Conservation (phyloP, 2,329 filamentous ascomycete species). For the Bertia moriformis region DNA sequence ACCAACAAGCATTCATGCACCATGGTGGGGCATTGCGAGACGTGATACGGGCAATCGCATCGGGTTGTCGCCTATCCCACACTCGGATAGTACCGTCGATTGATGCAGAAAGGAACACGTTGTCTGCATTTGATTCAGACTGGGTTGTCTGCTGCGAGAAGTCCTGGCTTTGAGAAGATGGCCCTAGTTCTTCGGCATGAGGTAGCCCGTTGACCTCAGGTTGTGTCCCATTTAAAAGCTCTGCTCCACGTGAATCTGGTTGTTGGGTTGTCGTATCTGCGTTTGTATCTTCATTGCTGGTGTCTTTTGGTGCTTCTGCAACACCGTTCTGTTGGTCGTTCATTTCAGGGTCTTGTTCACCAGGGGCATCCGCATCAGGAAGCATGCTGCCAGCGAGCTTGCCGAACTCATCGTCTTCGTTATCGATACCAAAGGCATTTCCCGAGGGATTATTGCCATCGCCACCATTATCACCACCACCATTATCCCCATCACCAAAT, state of each 20-base stretch:
- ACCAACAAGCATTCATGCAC: constrained; percentile 60
- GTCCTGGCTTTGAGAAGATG: constrained; percentile 8
- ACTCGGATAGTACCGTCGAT: constrained; percentile 51
- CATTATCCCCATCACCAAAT: background rate
- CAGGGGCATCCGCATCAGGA: background rate
- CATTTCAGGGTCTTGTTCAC: background rate
- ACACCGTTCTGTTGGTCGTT: background rate
- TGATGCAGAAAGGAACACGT: constrained; percentile 51
- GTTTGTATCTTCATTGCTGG: background rate
- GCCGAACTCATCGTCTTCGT: constrained; percentile 1
- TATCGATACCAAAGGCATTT: background rate
- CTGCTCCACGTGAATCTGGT: background rate
- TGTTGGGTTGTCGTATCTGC: background rate
- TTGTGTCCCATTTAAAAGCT: background rate
- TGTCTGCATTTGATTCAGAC: constrained; percentile 2
- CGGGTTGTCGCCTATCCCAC: constrained; percentile 45
- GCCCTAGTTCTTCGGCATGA: background rate
- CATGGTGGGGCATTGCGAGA: constrained; percentile 47
- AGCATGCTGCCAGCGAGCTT: background rate
- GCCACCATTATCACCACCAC: background rate
- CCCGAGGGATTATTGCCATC: background rate
- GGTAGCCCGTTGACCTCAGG: background rate
- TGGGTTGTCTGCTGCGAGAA: background rate
- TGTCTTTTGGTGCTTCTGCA: no score
- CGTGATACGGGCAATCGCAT: constrained; percentile 43